Conservation (phyloP, 257 asterid species). For the Pogostemon cablin region DNA sequence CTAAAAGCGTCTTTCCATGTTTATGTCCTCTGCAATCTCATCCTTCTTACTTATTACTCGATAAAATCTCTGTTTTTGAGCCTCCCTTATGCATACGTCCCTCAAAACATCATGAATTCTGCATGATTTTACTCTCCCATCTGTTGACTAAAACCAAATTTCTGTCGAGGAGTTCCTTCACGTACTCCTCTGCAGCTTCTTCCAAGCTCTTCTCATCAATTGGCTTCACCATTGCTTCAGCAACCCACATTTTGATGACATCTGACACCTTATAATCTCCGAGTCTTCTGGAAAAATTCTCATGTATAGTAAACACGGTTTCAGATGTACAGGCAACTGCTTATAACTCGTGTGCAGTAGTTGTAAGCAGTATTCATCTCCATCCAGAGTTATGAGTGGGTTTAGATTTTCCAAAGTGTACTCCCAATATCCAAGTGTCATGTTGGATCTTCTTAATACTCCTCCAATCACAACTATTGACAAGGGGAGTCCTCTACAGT, state of each 20-base stretch:
- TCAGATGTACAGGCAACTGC: background rate
- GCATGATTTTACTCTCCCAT: background rate
- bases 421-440: background rate
- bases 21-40: background rate
- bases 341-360: background rate
- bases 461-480: constrained; percentile 26
- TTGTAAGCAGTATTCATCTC: background rate
- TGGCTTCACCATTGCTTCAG: background rate
- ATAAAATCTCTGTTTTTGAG: background rate
- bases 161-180: background rate
- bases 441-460: background rate
- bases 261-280: background rate
- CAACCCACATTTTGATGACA: background rate
- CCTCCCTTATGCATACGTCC: background rate
- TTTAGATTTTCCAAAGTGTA: background rate
- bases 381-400: background rate
- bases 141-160: background rate
- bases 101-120: constrained; percentile 10
- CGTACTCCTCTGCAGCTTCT: background rate
- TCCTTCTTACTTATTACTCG: background rate
- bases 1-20: background rate
- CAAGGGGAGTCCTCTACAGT: constrained; percentile 26
- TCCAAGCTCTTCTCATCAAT: background rate
- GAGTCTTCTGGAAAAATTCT: background rate
- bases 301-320: background rate